Percentiles rank a stretch among this genome's conserved stretches.
Evolutionary conservation across 768 basidiomycete species (phyloP).

Genomic region (Naganishia friedmannii): DNA sequence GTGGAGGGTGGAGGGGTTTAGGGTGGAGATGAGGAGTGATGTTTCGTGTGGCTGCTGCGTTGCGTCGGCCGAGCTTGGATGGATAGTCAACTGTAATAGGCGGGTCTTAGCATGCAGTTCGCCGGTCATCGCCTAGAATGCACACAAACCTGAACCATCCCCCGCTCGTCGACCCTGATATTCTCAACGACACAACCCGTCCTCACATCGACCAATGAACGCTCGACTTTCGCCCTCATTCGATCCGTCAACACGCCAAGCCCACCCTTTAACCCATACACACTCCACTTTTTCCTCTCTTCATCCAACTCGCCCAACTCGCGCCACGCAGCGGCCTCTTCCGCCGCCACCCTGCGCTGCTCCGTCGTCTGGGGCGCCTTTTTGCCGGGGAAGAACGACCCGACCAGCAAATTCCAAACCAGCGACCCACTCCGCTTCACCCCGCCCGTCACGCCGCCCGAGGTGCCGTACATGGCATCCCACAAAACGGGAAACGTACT

Average conservation of each 20-base stretch:
- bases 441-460: too few species aligned
- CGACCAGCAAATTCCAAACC: conserved; percentile 57
- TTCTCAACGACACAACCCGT: conserved; percentile 40
- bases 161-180: background rate
- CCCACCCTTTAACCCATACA: conserved; percentile 79
- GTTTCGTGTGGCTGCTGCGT: conserved; percentile 15
- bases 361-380: background rate
- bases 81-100: background rate
- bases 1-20: conserved; percentile 63
- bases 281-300: conserved; percentile 69
- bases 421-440: too few species aligned
- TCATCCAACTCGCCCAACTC: conserved; percentile 67
- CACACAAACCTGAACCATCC: background rate
- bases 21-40: conserved; percentile 69
- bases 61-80: background rate
- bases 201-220: conserved; percentile 63
- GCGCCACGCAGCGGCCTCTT: conserved; percentile 61
- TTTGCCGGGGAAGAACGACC: background rate
- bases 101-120: background rate
- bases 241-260: conserved; percentile 65
- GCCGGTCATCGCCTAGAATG: too few species aligned
- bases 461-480: conserved; percentile 65
- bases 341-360: conserved; percentile 32
- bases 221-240: conserved; percentile 57
- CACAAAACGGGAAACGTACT: conserved; percentile 73